Evolutionary conservation across 2,329 filamentous ascomycete species (phyloP), one percentile per base, ranked within the genome.

Genomic region (Colletotrichum nymphaeae): DNA sequence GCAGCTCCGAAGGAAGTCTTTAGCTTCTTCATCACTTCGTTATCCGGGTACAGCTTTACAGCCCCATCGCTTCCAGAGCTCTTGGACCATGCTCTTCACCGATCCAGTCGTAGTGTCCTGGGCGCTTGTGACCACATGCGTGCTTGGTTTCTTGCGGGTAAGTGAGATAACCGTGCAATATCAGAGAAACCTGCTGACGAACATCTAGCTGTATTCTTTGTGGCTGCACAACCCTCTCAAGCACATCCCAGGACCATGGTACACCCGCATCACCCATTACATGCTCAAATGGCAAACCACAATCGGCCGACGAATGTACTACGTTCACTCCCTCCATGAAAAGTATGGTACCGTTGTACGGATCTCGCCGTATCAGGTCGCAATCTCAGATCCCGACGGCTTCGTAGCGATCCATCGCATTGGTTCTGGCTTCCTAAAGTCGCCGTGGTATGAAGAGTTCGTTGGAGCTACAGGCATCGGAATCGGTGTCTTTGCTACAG

Each of bases 161-260:
- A 46, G 22, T 60, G 24, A 24, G 24, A 24, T 24, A 24, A 11
- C 8, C 12, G 5, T 9, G 16, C 14, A 28, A 46, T 6, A n/a
- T 35, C 22, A 28, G 14, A 5, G 12, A n/a, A 28, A 4, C 9
- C 8, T 19, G 14, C 24, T 60, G 19, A 60, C 3, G 3, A 4
- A 19, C 12, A 60, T 11, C 1, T 32, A 60, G 58, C 11, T 19
- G 3, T 46, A 2, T n/a, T n/a, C 49, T 55, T 16, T 32, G 30
- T 26, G 55, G 26, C 55, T 57, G 11, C 9, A 4, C 5, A 52
- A 30, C 16, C 67, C 71, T 35, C 28, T 69, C n/a, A 65, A 30
- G 32, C 67, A 73, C 19, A 56, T 73, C 9, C 71, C 71, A 6
- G 71, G 22, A 14, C 71, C 60, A 12, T 73, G 71, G 71, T 52